Conservation (phyloP, 208 protist species). For the Acanthamoeba triangularis region DNA sequence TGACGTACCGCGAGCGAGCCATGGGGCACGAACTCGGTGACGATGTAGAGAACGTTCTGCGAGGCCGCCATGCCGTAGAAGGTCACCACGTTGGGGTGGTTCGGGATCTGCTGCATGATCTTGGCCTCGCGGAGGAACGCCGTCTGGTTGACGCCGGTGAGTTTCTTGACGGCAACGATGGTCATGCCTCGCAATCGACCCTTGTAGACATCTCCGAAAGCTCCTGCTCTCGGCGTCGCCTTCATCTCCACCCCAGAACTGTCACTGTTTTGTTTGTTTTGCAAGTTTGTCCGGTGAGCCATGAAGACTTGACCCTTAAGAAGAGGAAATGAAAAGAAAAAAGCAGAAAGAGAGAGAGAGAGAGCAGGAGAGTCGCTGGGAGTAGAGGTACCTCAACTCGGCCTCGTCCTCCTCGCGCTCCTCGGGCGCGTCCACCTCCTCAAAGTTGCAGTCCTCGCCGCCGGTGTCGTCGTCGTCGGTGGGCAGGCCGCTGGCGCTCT, state of each 20-base stretch:
- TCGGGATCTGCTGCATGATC: conserved; percentile 70
- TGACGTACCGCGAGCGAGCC: conserved; percentile 11
- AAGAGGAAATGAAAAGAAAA: neutral
- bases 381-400: neutral
- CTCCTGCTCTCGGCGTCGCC: neutral
- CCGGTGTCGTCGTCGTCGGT: conserved; percentile 7
- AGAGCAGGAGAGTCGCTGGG: neutral
- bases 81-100: conserved; percentile 74
- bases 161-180: conserved; percentile 68
- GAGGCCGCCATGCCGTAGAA: conserved; percentile 63
- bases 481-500: neutral
- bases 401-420: conserved; percentile 16
- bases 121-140: conserved; percentile 53
- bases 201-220: conserved; percentile 56
- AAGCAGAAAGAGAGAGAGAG: neutral
- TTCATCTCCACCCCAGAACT: conserved; percentile 12
- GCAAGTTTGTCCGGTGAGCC: no score
- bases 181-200: conserved; percentile 68
- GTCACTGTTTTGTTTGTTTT: neutral
- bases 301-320: no score
- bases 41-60: conserved; percentile 58
- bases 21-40: conserved; percentile 52
- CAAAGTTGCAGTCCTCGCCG: conserved; percentile 1
- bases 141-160: conserved; percentile 51
- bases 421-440: neutral